Evolutionary conservation across 768 basidiomycete genomes (phyloP), one percentile per base, ranked within the genome.

Genomic region (Termitomyces sp.): DNA sequence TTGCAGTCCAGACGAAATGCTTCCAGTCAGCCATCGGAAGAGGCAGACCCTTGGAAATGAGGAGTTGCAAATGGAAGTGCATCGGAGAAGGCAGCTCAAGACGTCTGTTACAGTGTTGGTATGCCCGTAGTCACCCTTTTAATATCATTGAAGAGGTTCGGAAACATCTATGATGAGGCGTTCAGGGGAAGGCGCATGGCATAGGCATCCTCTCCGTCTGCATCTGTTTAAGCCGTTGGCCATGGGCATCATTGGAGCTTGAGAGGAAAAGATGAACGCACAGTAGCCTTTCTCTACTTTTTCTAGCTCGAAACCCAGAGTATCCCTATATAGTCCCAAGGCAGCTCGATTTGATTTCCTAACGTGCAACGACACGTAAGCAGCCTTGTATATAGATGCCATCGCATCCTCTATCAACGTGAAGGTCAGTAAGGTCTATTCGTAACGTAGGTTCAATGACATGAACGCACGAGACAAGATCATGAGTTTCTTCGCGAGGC

Each of bases 321-420:
- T 91, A 70, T 98, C 96, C 58, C 86, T 84, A 70, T 98, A 98
- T 59, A 98, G 76, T 11, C 83, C 84, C 52, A 98, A 79, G 0
- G 96, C 96, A 0, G 96, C 96, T 48, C 95, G 85, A 70, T 98
- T 98, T 13, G 95, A 95, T 74, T 96, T 94, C 55, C 96, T 84
- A 40, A 98, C 96, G 69, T 98, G 95, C 39, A 98, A 76, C 1
- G 92, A 94, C 33, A 97, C 93, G 70, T 89, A 90, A n/a, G 88
- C 78, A 2, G 95, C 95, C 32, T 83, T 81, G 74, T 96, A 96
- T 20, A 94, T 84, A 2, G 85, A 83, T 4, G 89, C 84, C 96
- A 98, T 98, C 4, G 96, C 93, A 68, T 92, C 84, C 73, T 97
- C 95, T 96, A 33, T 71, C 18, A 64, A 36, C 13, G 39, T 33